These are phyloP conservation scores for Ampelomyces quisqualis DNA, from an alignment of 2,329 filamentous ascomycete species.

Conservation along the genomic window DNA sequence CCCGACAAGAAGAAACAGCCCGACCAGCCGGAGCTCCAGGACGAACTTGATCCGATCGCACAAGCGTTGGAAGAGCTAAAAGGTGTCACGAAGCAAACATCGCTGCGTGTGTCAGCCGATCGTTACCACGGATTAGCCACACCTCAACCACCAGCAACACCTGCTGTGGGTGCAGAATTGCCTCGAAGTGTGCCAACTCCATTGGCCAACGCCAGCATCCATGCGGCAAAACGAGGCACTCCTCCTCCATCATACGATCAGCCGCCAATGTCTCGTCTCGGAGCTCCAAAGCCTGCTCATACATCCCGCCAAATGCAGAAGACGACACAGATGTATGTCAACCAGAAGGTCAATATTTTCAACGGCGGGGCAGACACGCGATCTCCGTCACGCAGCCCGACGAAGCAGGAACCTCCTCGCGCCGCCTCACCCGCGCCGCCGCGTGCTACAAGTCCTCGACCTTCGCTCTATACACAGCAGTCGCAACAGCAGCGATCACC, in stretches of 20 bases:
- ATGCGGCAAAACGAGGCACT: conserved; percentile 66
- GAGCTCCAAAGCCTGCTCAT: conserved; percentile 86
- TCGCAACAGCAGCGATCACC: conserved; percentile 16
- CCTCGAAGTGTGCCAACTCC: conserved; percentile 48
- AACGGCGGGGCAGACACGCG: conserved; percentile 52
- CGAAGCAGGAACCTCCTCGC: conserved; percentile 47
- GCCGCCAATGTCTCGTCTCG: conserved; percentile 70
- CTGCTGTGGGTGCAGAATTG: conserved; percentile 42
- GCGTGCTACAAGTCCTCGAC: conserved; percentile 59
- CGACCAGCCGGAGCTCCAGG: conserved; percentile 48
- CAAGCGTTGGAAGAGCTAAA: conserved; percentile 90
- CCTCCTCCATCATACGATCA: conserved; percentile 86
- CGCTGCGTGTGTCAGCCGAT: conserved; percentile 87
- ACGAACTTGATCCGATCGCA: conserved; percentile 84
- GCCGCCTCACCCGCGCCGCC: conserved; percentile 67
- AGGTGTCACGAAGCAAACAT: conserved; percentile 78
- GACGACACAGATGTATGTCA: conserved; percentile 83
- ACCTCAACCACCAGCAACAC: conserved; percentile 58
- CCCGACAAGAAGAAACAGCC: conserved; percentile 61
- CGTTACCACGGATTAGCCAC: conserved; percentile 91
- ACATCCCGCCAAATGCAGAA: conserved; percentile 96
- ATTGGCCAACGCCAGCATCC: conserved; percentile 48
- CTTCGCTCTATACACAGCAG: conserved; percentile 48
- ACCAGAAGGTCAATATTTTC: conserved; percentile 81
- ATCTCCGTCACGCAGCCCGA: conserved; percentile 58